These are phyloP conservation scores for Metschnikowia sp. DNA, from an alignment of 805 yeast species.

Conservation along the genomic window DNA sequence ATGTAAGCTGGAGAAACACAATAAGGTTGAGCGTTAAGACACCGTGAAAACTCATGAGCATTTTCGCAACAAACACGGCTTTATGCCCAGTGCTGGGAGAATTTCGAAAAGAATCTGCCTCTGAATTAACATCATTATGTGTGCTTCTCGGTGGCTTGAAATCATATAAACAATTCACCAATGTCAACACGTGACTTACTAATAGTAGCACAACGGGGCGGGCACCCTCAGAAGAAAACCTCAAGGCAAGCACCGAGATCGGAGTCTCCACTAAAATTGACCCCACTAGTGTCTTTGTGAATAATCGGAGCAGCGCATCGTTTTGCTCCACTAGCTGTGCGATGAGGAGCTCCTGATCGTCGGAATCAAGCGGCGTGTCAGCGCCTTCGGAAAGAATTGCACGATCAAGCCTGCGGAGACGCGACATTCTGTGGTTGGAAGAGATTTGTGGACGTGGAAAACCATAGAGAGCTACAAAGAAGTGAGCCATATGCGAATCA, in stretches of 20 bases:
- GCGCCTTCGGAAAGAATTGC: slow-evolving; percentile 17
- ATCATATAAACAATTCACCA: slow-evolving; percentile 14
- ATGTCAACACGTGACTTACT: slow-evolving; percentile 10
- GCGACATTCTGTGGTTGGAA: slow-evolving; percentile 13
- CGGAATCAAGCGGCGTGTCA: slow-evolving; percentile 18
- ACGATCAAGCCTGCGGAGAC: slow-evolving; percentile 22
- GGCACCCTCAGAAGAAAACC: background rate
- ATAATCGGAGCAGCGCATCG: slow-evolving; percentile 8
- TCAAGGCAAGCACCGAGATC: slow-evolving; percentile 11
- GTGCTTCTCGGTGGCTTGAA: slow-evolving; percentile 3
- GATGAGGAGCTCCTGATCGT: slow-evolving; percentile 24
- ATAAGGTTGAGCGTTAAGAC: slow-evolving; percentile 10
- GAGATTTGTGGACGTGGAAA: too few relatives aligned
- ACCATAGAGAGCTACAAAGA: too few relatives aligned
- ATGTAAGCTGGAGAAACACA: slow-evolving; percentile 16
- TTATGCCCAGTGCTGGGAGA: too few relatives aligned
- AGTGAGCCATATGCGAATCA: too few relatives aligned
- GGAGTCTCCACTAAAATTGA: slow-evolving; percentile 18
- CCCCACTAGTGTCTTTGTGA: slow-evolving; percentile 10
- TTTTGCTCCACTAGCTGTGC: slow-evolving; percentile 16
- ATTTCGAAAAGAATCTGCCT: background rate
- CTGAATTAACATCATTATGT: background rate
- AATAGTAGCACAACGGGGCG: slow-evolving; percentile 6
- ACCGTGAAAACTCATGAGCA: slow-evolving; percentile 2
- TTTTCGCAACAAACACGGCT: too few relatives aligned